Conservation (phyloP, 2,329 filamentous ascomycete species). For the Atkinsonella texensis region DNA sequence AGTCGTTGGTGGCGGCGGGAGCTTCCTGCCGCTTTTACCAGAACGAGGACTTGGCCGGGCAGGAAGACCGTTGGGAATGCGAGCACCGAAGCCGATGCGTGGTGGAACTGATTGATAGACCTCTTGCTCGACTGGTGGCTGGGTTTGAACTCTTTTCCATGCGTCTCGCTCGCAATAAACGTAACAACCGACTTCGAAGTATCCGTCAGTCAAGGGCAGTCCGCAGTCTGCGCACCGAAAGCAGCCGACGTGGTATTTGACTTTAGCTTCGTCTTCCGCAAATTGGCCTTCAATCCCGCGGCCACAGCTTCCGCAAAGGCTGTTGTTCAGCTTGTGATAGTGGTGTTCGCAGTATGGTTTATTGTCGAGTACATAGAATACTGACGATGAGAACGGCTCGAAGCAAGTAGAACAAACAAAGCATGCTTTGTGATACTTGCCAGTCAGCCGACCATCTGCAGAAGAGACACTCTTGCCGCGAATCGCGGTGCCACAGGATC, state of each 20-base stretch:
- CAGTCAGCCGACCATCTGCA: conserved; percentile 81
- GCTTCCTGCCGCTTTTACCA: conserved; percentile 4
- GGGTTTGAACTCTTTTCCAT: conserved; percentile 38
- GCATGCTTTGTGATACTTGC: conserved; percentile 88
- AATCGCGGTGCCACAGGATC: conserved; percentile 68
- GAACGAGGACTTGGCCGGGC: conserved; percentile 10
- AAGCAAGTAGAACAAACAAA: conserved; percentile 83
- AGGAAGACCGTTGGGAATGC: conserved; percentile 14
- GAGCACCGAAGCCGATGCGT: conserved; percentile 9
- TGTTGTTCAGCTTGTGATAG: conserved; percentile 85
- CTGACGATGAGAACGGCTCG: conserved; percentile 69
- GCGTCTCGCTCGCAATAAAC: conserved; percentile 86
- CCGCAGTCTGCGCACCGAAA: conserved; percentile 76
- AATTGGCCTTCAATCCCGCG: conserved; percentile 89
- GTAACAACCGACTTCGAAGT: conserved; percentile 74
- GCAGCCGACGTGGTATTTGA: conserved; percentile 80
- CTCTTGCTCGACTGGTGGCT: conserved; percentile 9
- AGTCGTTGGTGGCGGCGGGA: conserved; percentile 1
- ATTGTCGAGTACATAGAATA: conserved; percentile 86
- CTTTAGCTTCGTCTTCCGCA: conserved; percentile 63
- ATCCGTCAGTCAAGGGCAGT: conserved; percentile 64
- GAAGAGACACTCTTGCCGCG: conserved; percentile 88
- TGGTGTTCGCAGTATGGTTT: conserved; percentile 83
- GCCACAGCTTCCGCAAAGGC: conserved; percentile 68
- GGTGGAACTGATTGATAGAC: conserved; percentile 6